phyloP scores from a whole-genome alignment of 257 asterid genomes.

The Nicotiana otophora region DNA sequence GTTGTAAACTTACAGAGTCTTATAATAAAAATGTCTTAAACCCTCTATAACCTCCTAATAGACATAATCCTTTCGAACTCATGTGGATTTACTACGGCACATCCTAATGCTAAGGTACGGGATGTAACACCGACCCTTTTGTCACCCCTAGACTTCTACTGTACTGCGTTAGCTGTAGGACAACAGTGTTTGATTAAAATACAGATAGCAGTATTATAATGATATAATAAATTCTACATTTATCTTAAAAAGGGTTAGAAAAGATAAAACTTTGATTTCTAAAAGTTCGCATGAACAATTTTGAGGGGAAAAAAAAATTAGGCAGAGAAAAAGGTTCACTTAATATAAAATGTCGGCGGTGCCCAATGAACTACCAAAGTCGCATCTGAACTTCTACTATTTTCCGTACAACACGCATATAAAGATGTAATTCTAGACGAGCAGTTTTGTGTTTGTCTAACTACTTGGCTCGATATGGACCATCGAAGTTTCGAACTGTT shows the following conservation, averaged over 20 bases:
- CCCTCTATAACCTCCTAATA: too few species aligned
- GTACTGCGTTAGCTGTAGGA: neutral
- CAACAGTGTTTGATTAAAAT: neutral
- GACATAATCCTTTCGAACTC: too few species aligned
- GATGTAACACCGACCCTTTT: too few species aligned
- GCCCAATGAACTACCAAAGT: neutral
- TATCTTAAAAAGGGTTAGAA: neutral
- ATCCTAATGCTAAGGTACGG: too few species aligned
- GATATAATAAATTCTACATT: neutral
- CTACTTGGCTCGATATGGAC: neutral
- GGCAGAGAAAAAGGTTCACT: neutral
- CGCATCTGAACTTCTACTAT: neutral
- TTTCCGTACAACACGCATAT: neutral
- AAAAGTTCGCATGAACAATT: neutral
- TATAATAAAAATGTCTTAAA: too few species aligned
- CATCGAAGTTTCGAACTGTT: neutral
- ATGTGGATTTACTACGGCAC: too few species aligned
- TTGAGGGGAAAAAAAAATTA: neutral
- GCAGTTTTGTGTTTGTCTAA: neutral
- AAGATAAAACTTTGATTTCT: neutral
- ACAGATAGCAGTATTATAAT: neutral
- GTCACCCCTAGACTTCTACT: neutral
- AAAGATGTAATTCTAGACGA: neutral
- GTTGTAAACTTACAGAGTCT: too few species aligned
- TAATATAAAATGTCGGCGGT: neutral